phyloP scores from a whole-genome alignment of 2,329 filamentous ascomycete species.

The Leptodontidium sp. region DNA sequence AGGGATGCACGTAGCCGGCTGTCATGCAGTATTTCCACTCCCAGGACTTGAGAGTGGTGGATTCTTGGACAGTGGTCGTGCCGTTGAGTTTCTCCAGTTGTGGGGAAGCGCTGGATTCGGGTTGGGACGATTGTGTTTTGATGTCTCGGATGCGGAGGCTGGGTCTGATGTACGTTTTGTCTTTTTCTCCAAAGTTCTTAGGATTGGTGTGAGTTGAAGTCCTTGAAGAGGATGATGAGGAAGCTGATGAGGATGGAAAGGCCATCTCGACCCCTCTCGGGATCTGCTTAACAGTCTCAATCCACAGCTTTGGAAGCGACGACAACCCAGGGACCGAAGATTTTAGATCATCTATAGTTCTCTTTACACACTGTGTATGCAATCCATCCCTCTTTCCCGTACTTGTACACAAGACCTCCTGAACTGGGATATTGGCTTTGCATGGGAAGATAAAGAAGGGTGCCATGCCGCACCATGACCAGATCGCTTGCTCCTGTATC shows the following conservation, averaged over 20 bases:
- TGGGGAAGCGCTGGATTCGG: background rate
- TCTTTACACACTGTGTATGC: background rate
- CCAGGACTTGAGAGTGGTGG: background rate
- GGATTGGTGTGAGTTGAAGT: no score
- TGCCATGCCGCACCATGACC: background rate
- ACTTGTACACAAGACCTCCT: background rate
- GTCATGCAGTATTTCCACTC: background rate
- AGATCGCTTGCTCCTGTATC: background rate
- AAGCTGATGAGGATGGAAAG: background rate
- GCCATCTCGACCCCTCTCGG: background rate
- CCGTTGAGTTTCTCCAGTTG: background rate
- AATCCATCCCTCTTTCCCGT: background rate
- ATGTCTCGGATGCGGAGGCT: background rate
- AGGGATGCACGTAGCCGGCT: background rate
- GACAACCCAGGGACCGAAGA: background rate
- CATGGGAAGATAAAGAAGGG: background rate
- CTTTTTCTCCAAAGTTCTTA: no score
- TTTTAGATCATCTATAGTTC: background rate
- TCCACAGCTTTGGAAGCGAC: background rate
- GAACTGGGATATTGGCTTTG: background rate
- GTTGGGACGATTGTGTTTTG: no score
- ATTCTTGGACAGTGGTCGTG: background rate
- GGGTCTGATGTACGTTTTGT: no score
- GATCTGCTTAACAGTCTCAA: background rate
- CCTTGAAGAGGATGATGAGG: no score